Evolutionary conservation across 345 rosid genomes (phyloP), one percentile per base, ranked within the genome.

Genomic region (Gossypium bickii): DNA sequence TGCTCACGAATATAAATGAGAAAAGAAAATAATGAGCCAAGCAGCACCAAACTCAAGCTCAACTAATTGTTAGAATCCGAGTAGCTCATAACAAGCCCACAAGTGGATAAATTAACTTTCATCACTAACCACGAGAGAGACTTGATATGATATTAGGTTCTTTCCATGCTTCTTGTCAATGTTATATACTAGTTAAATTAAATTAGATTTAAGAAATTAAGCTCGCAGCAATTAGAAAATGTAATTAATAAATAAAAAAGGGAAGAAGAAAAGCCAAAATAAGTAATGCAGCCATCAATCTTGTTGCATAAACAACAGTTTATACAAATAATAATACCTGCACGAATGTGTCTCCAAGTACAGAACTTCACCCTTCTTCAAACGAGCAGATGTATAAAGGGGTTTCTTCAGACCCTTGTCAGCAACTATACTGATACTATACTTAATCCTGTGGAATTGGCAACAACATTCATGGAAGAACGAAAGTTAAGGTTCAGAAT

Each of bases 331-430:
- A 16, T 10, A 45, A n/a, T 86, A 93, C 99, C 98, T 93, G 97
- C 93, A 89, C 20, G 97, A 88, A 85, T 92, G 98, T 51, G 98
- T 96, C 79, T 93, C 99, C 58, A 93, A 77, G 84, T 93, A 96
- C 76, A 96, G 65, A 76, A 93, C 99, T 78, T 96, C 98, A 78
- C 99, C 99, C 81, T 93, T 96, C 85, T 93, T 96, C 88, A 96
- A 83, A 38, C 98, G 97, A 41, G 98, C 98, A 78, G 99, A 96
- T 72, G 99, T 96, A 76, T 87, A 92, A 1, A 90, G 92, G 57
- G 97, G 89, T 83, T 92, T 93, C 80, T 96, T 96, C 74, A 96
- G 89, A 80, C 99, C 99, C 80, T 93, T 96, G 78, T 96, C 99
- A 2, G 99, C 98, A 2, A 96, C 95, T 57, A 96, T 89, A 77